phyloP scores from a whole-genome alignment of 1,139 yeast species.

The Kodamaea fungicola region DNA sequence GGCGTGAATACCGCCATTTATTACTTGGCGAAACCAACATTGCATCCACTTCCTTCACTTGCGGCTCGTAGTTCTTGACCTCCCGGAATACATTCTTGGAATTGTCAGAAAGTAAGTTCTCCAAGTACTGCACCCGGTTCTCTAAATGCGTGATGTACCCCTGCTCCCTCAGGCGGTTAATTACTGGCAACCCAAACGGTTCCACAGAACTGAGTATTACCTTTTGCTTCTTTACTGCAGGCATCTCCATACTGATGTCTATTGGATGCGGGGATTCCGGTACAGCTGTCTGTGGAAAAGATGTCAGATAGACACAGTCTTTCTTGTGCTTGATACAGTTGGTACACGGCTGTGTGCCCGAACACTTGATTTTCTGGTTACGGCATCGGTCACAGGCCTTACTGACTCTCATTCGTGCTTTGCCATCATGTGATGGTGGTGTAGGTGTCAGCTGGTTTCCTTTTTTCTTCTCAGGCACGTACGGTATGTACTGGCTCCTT shows the following conservation, averaged over 20 bases:
- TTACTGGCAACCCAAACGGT: constrained; percentile 20
- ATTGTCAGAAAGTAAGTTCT: constrained; percentile 24
- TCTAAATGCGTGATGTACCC: constrained; percentile 34
- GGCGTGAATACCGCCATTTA: constrained; percentile 51
- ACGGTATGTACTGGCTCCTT: constrained; percentile 20
- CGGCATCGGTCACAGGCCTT: constrained; percentile 58
- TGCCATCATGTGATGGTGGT: constrained; percentile 1
- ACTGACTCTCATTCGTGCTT: constrained; percentile 38
- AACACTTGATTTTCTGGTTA: constrained; percentile 58
- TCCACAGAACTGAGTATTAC: constrained; percentile 9
- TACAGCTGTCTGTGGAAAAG: constrained; percentile 6
- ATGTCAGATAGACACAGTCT: constrained; percentile 34
- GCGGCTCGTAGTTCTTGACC: constrained; percentile 15
- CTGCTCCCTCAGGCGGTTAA: constrained; percentile 13
- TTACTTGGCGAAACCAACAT: constrained; percentile 19
- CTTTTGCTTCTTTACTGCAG: constrained; percentile 7
- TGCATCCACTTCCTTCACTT: constrained; percentile 15
- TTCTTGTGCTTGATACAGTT: constrained; percentile 45
- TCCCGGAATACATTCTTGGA: constrained; percentile 15
- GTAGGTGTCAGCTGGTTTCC: background rate
- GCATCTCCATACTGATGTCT: constrained; percentile 1
- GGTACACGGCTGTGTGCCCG: constrained; percentile 53
- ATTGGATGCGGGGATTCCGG: constrained; percentile 4
- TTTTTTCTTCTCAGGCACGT: background rate
- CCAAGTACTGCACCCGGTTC: constrained; percentile 40